Percentiles rank a stretch among this genome's conserved stretches.
Evolutionary conservation across 2,329 filamentous ascomycete genomes (phyloP).

Genomic region (Neurospora crassa): DNA sequence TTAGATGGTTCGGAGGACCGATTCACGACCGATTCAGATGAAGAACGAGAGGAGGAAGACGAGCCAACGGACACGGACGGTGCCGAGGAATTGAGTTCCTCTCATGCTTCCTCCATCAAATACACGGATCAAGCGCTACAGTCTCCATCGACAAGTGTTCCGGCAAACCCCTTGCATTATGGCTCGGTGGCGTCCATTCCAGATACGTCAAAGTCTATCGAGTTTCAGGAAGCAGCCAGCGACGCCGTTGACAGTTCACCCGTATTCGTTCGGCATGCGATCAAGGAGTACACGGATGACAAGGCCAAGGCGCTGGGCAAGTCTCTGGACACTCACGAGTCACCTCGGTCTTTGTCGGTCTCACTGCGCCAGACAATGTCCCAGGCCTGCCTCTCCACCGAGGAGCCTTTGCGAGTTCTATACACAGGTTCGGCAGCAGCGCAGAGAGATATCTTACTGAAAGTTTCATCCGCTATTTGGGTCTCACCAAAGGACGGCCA

Average conservation of each 20-base stretch:
- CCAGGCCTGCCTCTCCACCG: constrained; percentile 32
- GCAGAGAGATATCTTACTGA: constrained; percentile 32
- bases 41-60: constrained; percentile 3
- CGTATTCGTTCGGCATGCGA: constrained; percentile 33
- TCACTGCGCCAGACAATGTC: constrained; percentile 41
- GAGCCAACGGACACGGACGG: not conserved
- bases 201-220: constrained; percentile 27
- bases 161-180: constrained; percentile 16
- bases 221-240: constrained; percentile 33
- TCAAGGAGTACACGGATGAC: constrained; percentile 31
- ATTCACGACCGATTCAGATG: constrained; percentile 25
- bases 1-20: constrained; percentile 39
- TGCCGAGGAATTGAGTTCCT: constrained; percentile 7
- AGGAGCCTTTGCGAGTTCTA: constrained; percentile 37
- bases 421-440: constrained; percentile 35
- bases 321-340: constrained; percentile 22
- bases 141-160: constrained; percentile 28
- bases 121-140: constrained; percentile 40
- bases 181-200: constrained; percentile 4
- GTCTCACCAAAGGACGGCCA: constrained; percentile 27
- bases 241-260: constrained; percentile 8
- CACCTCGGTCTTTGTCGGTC: constrained; percentile 28
- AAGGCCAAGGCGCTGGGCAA: constrained; percentile 28
- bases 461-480: constrained; percentile 39
- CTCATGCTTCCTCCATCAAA: constrained; percentile 31